phyloP scores from a whole-genome alignment of 2,329 filamentous ascomycete species.

The Fusarium stilboides region DNA sequence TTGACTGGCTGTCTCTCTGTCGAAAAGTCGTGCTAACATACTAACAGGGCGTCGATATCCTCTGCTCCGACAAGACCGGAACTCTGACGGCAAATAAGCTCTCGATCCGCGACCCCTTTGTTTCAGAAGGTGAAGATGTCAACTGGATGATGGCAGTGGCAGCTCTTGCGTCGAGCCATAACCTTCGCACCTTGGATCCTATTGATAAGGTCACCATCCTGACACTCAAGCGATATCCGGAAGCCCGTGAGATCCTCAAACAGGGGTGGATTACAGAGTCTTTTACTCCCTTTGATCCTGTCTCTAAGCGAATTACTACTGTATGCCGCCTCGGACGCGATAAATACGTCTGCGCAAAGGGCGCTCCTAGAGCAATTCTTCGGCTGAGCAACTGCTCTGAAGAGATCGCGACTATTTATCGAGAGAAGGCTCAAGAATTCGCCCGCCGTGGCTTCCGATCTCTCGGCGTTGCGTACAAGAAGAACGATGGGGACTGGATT shows the following conservation, averaged over 20 bases:
- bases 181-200: constrained; percentile 11
- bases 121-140: constrained; percentile 29
- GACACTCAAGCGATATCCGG: constrained; percentile 32
- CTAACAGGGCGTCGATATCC: constrained; percentile 24
- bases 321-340: constrained; percentile 25
- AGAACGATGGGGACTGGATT: constrained; percentile 34
- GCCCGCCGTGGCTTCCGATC: constrained; percentile 30
- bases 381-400: constrained; percentile 20
- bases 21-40: too few species aligned
- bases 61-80: constrained; percentile 36
- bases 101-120: constrained; percentile 32
- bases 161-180: constrained; percentile 25
- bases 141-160: constrained; percentile 43
- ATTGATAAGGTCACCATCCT: constrained; percentile 39
- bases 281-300: constrained; percentile 29
- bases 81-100: constrained; percentile 31
- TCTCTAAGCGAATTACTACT: constrained; percentile 31
- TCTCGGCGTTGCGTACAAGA: constrained; percentile 36
- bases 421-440: constrained; percentile 35
- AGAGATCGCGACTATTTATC: constrained; percentile 16
- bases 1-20: too few species aligned
- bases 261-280: constrained; percentile 31
- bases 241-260: constrained; percentile 32
- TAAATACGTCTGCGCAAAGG: constrained; percentile 17
- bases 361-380: constrained; percentile 19